A percentile compares a stretch with the other conserved stretches of the same genome.
These are phyloP conservation scores for Termitomyces sp. DNA, from an alignment of 768 basidiomycete genomes.

Conservation along the genomic window DNA sequence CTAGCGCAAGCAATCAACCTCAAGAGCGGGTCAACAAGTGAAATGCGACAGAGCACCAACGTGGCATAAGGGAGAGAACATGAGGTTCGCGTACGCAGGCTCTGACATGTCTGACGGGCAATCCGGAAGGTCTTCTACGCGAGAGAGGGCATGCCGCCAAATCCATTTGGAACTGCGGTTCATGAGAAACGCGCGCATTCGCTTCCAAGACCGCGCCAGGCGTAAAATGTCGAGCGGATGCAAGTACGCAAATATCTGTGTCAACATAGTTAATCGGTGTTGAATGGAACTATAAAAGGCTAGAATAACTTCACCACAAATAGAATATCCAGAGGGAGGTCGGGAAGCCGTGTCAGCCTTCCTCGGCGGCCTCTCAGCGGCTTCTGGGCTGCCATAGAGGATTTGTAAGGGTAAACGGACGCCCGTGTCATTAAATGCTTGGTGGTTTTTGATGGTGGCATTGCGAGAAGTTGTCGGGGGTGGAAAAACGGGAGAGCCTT, in stretches of 20 bases:
- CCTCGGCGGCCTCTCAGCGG: slow-evolving; percentile 8
- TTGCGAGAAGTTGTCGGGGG: not conserved
- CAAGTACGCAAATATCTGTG: slow-evolving; percentile 35
- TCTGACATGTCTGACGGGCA: slow-evolving; percentile 40
- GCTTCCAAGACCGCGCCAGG: slow-evolving; percentile 36
- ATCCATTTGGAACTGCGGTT: slow-evolving; percentile 30
- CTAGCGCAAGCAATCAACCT: slow-evolving; percentile 7
- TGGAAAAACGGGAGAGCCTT: not conserved
- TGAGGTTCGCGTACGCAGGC: slow-evolving; percentile 36
- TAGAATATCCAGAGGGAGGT: slow-evolving; percentile 14
- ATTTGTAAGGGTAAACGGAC: not conserved
- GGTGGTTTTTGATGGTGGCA: slow-evolving; percentile 1
- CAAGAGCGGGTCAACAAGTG: slow-evolving; percentile 3
- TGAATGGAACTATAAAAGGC: not conserved
- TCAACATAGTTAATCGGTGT: not conserved
- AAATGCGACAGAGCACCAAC: slow-evolving; percentile 21
- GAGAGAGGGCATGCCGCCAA: slow-evolving; percentile 34
- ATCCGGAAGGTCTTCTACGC: slow-evolving; percentile 33
- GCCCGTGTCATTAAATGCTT: slow-evolving; percentile 1
- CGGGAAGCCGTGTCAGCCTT: slow-evolving; percentile 6
- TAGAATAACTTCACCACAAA: slow-evolving; percentile 7
- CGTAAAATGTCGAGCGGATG: slow-evolving; percentile 39
- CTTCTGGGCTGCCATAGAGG: not conserved
- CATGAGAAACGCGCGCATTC: slow-evolving; percentile 35
- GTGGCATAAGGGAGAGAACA: slow-evolving; percentile 37